Base-by-base conservation (phyloP, 2,329 filamentous ascomycete species). In the Colletotrichum sp. region DNA sequence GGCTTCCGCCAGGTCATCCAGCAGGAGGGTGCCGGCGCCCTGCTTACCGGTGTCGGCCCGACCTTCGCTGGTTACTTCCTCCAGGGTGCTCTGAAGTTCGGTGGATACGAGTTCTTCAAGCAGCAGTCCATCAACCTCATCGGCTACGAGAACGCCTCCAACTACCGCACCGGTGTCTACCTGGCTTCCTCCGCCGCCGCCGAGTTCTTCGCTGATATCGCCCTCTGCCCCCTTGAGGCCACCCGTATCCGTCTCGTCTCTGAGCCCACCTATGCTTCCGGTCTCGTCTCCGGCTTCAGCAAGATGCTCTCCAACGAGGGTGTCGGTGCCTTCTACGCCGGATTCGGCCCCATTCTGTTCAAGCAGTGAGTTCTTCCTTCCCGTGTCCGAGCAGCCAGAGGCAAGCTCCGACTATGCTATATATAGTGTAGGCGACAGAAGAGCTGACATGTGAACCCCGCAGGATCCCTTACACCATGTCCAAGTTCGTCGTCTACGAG, bases 21-120 rank as follows among this genome's bases (percentile, higher is more conserved):
- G 82, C 94, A 92, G 81, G 95, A 98, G 90, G 95, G 95, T 89
- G 93, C 94, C 84, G 94, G 93, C 86, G 95, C 95, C 86, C 93
- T 98, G 82, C 89, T 95, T 86, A 98, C 95, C 81, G 95, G 95
- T 88, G 91, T 93, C 86, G 95, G 95, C 81, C 95, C 95, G 83
- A 98, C 95, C 84, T 93, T 93, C 81, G 94, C 95, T 80, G 95
- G 95, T 87, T 98, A 98, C 90, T 98, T 98, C 93, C 93, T 98
- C 82, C 95, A 98, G 90, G 95, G 95, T 85, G 94, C 95, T 82
- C 93, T 97, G 91, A 98, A 98, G 90, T 96, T 96, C 87, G 95
- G 95, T 87, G 95, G 95, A 86, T 98, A 98, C 88, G 95, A 98
- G 89, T 93, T 98, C 89, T 98, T 98, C 94, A 98, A 98, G 93